These are phyloP conservation scores for Chaetomium fimeti DNA, from an alignment of 495 filamentous ascomycete genomes.

Conservation along the genomic window DNA sequence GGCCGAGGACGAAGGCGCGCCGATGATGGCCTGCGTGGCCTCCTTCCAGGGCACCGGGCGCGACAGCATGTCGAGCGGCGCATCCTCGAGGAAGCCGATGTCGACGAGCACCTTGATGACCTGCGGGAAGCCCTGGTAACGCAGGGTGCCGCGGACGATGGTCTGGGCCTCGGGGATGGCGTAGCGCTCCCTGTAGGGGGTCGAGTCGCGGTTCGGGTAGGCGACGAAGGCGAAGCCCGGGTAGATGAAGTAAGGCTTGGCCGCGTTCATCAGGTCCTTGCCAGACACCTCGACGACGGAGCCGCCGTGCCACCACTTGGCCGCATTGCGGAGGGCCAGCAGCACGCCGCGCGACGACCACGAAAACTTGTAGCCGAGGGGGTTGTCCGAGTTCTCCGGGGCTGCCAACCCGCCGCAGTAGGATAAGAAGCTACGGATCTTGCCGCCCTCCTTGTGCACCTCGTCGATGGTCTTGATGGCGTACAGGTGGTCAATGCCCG, in stretches of 20 bases:
- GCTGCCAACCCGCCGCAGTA: slow-evolving; percentile 76
- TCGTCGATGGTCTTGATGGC: slow-evolving; percentile 87
- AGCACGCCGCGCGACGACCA: slow-evolving; percentile 82
- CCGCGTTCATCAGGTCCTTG: slow-evolving; percentile 75
- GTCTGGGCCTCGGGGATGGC: slow-evolving; percentile 82
- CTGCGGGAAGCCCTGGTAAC: slow-evolving; percentile 85
- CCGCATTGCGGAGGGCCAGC: slow-evolving; percentile 80
- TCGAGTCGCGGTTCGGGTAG: slow-evolving; percentile 92
- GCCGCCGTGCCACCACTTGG: slow-evolving; percentile 78
- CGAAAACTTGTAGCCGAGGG: slow-evolving; percentile 94
- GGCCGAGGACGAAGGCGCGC: slow-evolving; percentile 59
- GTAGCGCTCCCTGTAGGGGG: slow-evolving; percentile 82
- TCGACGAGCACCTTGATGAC: slow-evolving; percentile 85
- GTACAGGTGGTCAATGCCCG: slow-evolving; percentile 74
- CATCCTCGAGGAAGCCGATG: slow-evolving; percentile 77
- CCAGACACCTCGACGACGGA: slow-evolving; percentile 59
- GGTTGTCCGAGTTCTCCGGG: slow-evolving; percentile 83
- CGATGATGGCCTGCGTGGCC: slow-evolving; percentile 70
- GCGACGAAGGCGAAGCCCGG: slow-evolving; percentile 85
- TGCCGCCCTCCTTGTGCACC: slow-evolving; percentile 79
- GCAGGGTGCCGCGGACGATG: slow-evolving; percentile 69
- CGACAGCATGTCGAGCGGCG: slow-evolving; percentile 59
- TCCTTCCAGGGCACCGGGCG: slow-evolving; percentile 72
- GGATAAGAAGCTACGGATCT: slow-evolving; percentile 76
- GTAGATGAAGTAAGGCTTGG: slow-evolving; percentile 91